Conservation (phyloP, 202 grass and related monocot genomes). For the Panicum virgatum region DNA sequence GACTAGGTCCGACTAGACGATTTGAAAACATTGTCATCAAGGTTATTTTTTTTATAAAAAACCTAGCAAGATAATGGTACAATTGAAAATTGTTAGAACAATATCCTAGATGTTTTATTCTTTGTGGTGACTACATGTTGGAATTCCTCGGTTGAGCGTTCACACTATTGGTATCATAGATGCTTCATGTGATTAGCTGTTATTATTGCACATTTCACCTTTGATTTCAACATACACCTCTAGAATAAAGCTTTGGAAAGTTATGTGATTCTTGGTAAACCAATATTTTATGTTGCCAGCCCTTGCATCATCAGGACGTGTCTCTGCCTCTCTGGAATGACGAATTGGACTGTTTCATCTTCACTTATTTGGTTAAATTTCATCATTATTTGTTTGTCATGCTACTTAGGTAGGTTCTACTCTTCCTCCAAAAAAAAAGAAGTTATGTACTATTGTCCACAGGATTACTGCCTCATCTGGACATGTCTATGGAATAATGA, state of each 20-base stretch:
- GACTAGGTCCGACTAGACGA: too few relatives aligned
- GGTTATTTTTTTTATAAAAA: too few relatives aligned
- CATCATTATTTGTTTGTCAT: neutral
- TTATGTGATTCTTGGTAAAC: neutral
- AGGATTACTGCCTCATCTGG: too few relatives aligned
- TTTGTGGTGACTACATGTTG: too few relatives aligned
- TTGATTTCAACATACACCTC: neutral
- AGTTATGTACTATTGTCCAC: too few relatives aligned
- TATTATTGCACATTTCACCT: neutral
- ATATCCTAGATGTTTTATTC: too few relatives aligned
- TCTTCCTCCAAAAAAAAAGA: too few relatives aligned
- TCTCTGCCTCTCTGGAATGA: neutral
- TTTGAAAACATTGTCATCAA: too few relatives aligned
- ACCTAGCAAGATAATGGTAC: too few relatives aligned
- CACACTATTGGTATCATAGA: neutral
- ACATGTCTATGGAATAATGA: too few relatives aligned
- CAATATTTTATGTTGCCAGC: neutral
- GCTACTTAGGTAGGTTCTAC: conserved; percentile 5
- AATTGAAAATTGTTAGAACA: too few relatives aligned
- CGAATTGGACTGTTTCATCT: neutral
- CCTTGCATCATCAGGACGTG: neutral
- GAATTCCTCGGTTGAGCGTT: neutral
- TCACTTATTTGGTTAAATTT: neutral
- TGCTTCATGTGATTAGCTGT: neutral
- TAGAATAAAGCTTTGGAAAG: neutral